Evolutionary conservation across 2,329 filamentous ascomycete genomes (phyloP), one percentile per base, ranked within the genome.

Genomic region (Ambrosiella beaveri): DNA sequence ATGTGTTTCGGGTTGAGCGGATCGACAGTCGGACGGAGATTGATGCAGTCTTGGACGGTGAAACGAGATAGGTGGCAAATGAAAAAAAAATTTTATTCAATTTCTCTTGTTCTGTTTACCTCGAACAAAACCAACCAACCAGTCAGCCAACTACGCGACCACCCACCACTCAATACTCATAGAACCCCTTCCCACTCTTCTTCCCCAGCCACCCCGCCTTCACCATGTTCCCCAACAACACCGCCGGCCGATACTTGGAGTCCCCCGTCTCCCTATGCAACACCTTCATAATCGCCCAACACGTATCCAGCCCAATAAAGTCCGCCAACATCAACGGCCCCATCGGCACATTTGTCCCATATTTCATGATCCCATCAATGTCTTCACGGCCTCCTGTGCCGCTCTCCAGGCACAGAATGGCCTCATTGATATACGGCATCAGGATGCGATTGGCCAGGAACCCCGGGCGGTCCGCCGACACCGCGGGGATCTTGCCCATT

Each of bases 381-480:
- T 91, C 86, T 66, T 97, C 90, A 64, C 86, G 85, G 63, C 81
- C 79, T 15, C 93, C 93, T 0, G 98, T 82, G 2, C 88, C 87
- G 0, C 93, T 96, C 73, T 98, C 93, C 12, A 98, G 76, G 70
- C 93, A 98, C 63, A 95, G 91, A 64, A 98, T 77, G 7, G 94
- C 93, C 73, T 98, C 93, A 69, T 98, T 98, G 74, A 98, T 96
- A 69, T 98, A 98, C 0, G 93, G 93, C 93, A 98, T 98, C 61
- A 98, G 74, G 62, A 98, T 98, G 8, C 93, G 79, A 70, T 98
- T 98, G 38, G 93, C 93, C 27, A 98, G 75, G 74, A 98, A 98
- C 1, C 93, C 93, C 0, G 93, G 93, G 0, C 86, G 82, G 70
- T 98, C 93, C 13, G 87, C 86, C 12, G 88, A 95, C 37, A 86